Conservation (phyloP, 106 monocot genomes). For the Dioscorea alata region DNA sequence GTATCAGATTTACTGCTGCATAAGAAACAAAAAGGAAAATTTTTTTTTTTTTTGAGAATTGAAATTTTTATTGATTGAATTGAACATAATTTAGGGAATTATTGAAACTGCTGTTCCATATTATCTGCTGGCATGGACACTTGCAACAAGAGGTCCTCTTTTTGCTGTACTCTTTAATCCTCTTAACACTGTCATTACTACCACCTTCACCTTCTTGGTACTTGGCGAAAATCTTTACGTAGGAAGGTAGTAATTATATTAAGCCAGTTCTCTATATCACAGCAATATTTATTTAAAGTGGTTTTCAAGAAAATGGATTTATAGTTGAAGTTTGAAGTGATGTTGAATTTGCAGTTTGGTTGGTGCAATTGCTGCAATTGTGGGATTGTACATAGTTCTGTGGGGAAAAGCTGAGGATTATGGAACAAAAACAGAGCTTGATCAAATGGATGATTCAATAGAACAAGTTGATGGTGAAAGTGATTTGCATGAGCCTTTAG, state of each 20-base stretch:
- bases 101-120: slow-evolving; percentile 1
- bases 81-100: slow-evolving; percentile 3
- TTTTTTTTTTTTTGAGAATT: background rate
- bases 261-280: no score
- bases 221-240: slow-evolving; percentile 44
- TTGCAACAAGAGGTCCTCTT: slow-evolving; percentile 41
- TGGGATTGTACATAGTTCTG: background rate
- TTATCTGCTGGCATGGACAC: slow-evolving; percentile 33
- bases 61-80: background rate
- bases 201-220: slow-evolving; percentile 14
- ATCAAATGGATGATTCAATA: no score
- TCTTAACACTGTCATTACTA: slow-evolving; percentile 9
- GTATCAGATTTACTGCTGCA: background rate
- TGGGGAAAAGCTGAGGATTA: slow-evolving; percentile 5
- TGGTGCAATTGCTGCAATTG: background rate
- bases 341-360: slow-evolving; percentile 2
- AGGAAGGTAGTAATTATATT: slow-evolving; percentile 38
- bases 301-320: background rate
- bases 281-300: no score
- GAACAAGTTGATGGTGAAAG: no score
- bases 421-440: background rate
- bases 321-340: background rate
- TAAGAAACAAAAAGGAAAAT: background rate
- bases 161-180: slow-evolving; percentile 57
- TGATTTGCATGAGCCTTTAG: no score